Evolutionary conservation across 805 yeast genomes (phyloP), one percentile per base, ranked within the genome.

Genomic region (Suhomyces sp.): DNA sequence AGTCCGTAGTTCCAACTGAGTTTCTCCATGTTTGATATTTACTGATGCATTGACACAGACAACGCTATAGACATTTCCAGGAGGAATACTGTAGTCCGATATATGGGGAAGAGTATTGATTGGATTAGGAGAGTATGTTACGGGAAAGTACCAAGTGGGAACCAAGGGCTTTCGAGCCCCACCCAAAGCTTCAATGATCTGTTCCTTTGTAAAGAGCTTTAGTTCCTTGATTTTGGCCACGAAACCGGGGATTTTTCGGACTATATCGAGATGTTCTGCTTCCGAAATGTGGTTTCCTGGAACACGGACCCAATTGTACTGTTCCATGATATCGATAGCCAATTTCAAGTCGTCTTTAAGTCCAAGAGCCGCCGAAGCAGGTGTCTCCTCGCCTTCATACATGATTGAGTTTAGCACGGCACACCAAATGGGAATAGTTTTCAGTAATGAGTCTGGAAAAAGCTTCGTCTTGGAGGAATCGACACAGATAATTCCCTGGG

Each of bases 371-470:
- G 13, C 26, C 14, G 33, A 7, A 12, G 13, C 20, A 5, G 13
- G 25, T 13, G 9, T 40, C 12, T 12, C 47, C 13, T 41, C 44
- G 4, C 42, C 48, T 14, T 67, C 76, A 38, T 70, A 69, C 54
- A 78, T 58, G 1, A 82, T 63, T 23, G 57, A 56, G 50, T 84
- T 85, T 13, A 88, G 38, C 4, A 85, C 88, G 0, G 90, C 84
- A 58, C 95, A 84, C 97, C 97, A 88, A 2, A 87, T 84, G 0
- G 96, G 96, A 1, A 88, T 68, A 0, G 96, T 88, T 48, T 88
- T 88, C 48, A 88, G 81, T 5, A 87, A 57, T 0, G 96, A 83
- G 56, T 88, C 97, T 0, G 97, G 96, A 60, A 88, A 78, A 17
- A 74, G 60, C 53, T 88, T 88, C 2, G 96, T 96, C 43, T 96